These are phyloP conservation scores for Ustilago crameri DNA, from an alignment of 1,284 basidiomycete genomes.

Conservation along the genomic window DNA sequence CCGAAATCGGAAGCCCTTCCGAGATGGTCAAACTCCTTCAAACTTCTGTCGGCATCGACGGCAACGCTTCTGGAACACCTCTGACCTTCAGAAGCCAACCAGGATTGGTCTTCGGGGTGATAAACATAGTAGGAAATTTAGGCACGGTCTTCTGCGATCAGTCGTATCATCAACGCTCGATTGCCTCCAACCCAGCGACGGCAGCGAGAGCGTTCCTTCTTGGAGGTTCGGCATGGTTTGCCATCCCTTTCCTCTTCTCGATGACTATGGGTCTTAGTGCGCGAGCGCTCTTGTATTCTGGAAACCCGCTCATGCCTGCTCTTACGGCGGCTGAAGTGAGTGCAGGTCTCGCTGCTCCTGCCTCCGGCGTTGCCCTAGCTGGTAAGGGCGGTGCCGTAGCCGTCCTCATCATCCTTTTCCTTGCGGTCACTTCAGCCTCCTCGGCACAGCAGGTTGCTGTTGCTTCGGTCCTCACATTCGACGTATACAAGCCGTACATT, in stretches of 20 bases:
- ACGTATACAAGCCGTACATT: slow-evolving; percentile 77
- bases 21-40: slow-evolving; percentile 71
- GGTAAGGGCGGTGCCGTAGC: slow-evolving; percentile 79
- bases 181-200: slow-evolving; percentile 82
- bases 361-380: slow-evolving; percentile 77
- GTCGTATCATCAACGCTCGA: slow-evolving; percentile 79
- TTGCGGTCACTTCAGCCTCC: slow-evolving; percentile 79
- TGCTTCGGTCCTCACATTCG: slow-evolving; percentile 72
- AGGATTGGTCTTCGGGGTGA: slow-evolving; percentile 86
- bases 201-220: slow-evolving; percentile 88
- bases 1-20: slow-evolving; percentile 53
- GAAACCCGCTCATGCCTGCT: slow-evolving; percentile 51
- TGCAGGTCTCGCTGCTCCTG: slow-evolving; percentile 63
- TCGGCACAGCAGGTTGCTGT: slow-evolving; percentile 89
- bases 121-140: slow-evolving; percentile 74
- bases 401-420: slow-evolving; percentile 78
- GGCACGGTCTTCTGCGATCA: slow-evolving; percentile 77
- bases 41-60: slow-evolving; percentile 71
- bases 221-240: slow-evolving; percentile 82
- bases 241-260: slow-evolving; percentile 74
- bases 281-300: slow-evolving; percentile 69
- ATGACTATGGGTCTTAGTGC: slow-evolving; percentile 74
- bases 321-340: slow-evolving; percentile 52
- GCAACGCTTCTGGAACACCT: slow-evolving; percentile 76
- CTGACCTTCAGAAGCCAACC: slow-evolving; percentile 82